Conservation (phyloP, 1,284 basidiomycete genomes). For the Gomphus sp. region DNA sequence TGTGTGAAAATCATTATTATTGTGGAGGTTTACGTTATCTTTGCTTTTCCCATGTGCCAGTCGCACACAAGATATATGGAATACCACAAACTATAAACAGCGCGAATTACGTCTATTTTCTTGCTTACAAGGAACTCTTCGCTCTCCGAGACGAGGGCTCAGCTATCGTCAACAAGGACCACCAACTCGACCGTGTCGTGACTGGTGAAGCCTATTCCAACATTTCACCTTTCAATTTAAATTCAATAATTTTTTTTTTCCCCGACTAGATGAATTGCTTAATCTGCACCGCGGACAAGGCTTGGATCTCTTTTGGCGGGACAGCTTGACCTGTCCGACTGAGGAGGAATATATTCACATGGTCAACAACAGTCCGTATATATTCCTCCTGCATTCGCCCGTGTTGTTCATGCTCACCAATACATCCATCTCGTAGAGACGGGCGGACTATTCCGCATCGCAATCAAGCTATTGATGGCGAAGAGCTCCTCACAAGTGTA, state of each 20-base stretch:
- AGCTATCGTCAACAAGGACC: constrained; percentile 15
- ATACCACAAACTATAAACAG: constrained; percentile 96
- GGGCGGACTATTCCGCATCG: constrained; percentile 88
- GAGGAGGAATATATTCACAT: constrained; percentile 94
- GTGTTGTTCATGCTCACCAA: constrained; percentile 7
- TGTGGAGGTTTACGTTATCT: constrained; percentile 2
- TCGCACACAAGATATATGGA: constrained; percentile 93
- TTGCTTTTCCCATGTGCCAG: too few species aligned
- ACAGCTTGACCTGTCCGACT: constrained; percentile 84
- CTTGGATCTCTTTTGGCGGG: constrained; percentile 91
- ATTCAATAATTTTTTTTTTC: too few species aligned
- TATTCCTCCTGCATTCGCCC: not conserved
- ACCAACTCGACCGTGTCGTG: constrained; percentile 58
- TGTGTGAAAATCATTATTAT: not conserved
- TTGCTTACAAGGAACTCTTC: constrained; percentile 74
- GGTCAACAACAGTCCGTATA: constrained; percentile 84
- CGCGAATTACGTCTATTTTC: constrained; percentile 95
- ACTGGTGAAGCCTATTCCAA: constrained; percentile 34
- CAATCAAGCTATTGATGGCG: constrained; percentile 95
- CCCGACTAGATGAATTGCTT: constrained; percentile 65
- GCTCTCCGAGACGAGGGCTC: constrained; percentile 34
- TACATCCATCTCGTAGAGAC: constrained; percentile 58
- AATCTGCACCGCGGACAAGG: constrained; percentile 94
- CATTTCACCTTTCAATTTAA: not conserved
- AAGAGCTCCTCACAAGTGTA: constrained; percentile 53